These are phyloP conservation scores for Hygrocybe punicea DNA, from an alignment of 768 basidiomycete species.

Conservation along the genomic window DNA sequence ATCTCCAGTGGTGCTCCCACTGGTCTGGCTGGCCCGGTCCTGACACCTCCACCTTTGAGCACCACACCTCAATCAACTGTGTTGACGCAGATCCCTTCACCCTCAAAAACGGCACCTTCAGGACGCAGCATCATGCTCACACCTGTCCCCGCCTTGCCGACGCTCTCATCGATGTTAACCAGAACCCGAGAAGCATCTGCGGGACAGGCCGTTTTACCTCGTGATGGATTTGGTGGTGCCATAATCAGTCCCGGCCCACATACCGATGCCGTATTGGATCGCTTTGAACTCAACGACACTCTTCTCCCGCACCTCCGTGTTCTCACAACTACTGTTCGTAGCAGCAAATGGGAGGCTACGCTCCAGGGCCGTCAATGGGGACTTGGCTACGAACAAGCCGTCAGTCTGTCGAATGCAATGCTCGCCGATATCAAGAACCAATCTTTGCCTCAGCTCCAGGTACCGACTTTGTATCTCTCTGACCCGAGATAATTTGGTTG, in stretches of 20 bases:
- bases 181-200: neutral
- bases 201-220: neutral
- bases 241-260: constrained; percentile 7
- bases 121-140: neutral
- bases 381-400: neutral
- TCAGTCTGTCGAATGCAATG: neutral
- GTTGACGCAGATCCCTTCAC: no score
- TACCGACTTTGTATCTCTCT: neutral
- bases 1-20: neutral
- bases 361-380: constrained; percentile 3
- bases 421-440: neutral
- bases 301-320: neutral
- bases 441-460: neutral
- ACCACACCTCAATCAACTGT: no score
- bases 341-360: constrained; percentile 1
- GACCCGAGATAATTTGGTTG: neutral
- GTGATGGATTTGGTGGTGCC: neutral
- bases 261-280: constrained; percentile 2
- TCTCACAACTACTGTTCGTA: neutral
- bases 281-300: neutral
- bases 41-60: no score
- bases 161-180: neutral
- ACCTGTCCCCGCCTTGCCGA: no score
- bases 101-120: neutral
- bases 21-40: no score